Percentiles rank a stretch among this genome's conserved stretches.
phyloP scores from a whole-genome alignment of 768 basidiomycete species.

The Naganishia vaughanmartiniae region DNA sequence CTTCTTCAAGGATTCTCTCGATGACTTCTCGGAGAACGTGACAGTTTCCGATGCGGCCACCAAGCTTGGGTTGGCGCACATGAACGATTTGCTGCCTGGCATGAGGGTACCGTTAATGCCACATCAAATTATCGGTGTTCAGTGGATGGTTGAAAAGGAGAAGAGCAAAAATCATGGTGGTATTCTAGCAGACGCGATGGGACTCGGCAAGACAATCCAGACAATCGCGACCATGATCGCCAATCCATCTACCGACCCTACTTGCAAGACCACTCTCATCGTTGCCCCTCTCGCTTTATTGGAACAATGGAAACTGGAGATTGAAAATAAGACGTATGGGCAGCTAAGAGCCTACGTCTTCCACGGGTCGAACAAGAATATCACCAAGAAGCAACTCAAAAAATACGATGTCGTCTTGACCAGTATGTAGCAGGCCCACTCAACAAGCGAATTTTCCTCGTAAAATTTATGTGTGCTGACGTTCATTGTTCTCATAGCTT shows the following conservation, averaged over 20 bases:
- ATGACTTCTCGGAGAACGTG: slow-evolving; percentile 54
- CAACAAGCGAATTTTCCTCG: neutral
- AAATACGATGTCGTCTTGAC: slow-evolving; percentile 69
- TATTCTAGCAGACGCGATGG: slow-evolving; percentile 66
- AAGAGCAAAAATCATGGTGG: slow-evolving; percentile 42
- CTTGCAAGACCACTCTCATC: slow-evolving; percentile 66
- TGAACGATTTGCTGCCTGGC: slow-evolving; percentile 59
- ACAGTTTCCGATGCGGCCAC: slow-evolving; percentile 62
- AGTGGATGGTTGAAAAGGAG: slow-evolving; percentile 67
- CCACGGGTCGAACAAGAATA: slow-evolving; percentile 61
- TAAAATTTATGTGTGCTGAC: neutral
- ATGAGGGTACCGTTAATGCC: slow-evolving; percentile 66
- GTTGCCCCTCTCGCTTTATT: slow-evolving; percentile 66
- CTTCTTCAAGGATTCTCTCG: slow-evolving; percentile 43
- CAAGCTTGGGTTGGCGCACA: slow-evolving; percentile 58
- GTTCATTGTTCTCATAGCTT: neutral
- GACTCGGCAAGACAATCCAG: slow-evolving; percentile 93
- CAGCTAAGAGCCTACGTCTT: slow-evolving; percentile 61
- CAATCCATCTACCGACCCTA: slow-evolving; percentile 59
- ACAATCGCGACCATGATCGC: slow-evolving; percentile 73
- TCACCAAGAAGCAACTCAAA: slow-evolving; percentile 56
- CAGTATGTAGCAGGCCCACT: slow-evolving; percentile 15
- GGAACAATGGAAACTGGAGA: slow-evolving; percentile 61
- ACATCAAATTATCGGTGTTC: slow-evolving; percentile 67
- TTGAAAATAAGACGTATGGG: slow-evolving; percentile 63